These are phyloP conservation scores for Botrytis pseudocinerea DNA, from an alignment of 2,329 filamentous ascomycete genomes.

Conservation along the genomic window DNA sequence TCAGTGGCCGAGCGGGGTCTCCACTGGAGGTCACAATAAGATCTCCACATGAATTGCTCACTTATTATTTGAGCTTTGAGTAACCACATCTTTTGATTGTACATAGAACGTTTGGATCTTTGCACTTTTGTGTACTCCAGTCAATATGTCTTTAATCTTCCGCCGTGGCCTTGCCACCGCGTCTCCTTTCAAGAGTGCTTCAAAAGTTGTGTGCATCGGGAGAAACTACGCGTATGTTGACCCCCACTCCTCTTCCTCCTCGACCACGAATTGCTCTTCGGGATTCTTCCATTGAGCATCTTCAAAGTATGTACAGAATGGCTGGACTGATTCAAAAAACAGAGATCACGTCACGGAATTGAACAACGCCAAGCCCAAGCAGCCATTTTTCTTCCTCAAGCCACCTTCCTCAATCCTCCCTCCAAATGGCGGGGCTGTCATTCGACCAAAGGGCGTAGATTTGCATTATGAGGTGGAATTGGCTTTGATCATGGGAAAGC, in stretches of 20 bases:
- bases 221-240: conserved; percentile 85
- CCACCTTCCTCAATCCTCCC: conserved; percentile 82
- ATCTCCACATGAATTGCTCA: conserved; percentile 4
- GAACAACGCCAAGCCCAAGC: conserved; percentile 81
- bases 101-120: not conserved
- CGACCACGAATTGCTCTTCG: conserved; percentile 8
- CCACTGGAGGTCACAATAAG: conserved; percentile 1
- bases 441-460: conserved; percentile 78
- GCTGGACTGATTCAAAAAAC: not conserved
- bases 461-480: conserved; percentile 96
- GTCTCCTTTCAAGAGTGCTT: conserved; percentile 53
- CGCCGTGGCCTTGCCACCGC: conserved; percentile 41
- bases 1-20: conserved; percentile 2
- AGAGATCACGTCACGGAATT: conserved; percentile 94
- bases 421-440: conserved; percentile 74
- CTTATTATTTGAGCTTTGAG: not conserved
- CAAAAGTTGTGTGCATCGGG: conserved; percentile 75
- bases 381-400: conserved; percentile 99
- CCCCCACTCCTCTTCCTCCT: conserved; percentile 22
- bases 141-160: conserved; percentile 38
- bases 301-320: not conserved
- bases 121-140: not conserved
- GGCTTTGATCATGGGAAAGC: conserved; percentile 83
- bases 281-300: conserved; percentile 14
- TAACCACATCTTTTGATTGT: not conserved